Conservation (phyloP, 176 grass and related monocot species). For the Phoenix roebelenii region DNA sequence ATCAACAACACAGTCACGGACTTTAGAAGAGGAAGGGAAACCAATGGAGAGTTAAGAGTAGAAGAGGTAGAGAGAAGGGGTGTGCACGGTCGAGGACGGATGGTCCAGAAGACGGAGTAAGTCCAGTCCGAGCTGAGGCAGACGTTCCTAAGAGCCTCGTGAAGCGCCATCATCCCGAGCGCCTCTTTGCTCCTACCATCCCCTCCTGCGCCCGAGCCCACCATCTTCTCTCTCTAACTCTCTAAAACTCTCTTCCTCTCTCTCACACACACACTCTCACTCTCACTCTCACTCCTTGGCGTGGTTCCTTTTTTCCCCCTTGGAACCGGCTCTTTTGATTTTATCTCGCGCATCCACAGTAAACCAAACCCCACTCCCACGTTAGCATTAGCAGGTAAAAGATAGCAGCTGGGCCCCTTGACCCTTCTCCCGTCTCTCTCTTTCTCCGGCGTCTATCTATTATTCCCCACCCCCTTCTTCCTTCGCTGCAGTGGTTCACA, state of each 20-base stretch:
- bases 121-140: constrained; percentile 97
- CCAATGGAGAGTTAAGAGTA: neutral
- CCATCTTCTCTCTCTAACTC: constrained; percentile 34
- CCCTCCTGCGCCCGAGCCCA: constrained; percentile 38
- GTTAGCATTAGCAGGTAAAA: neutral
- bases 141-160: constrained; percentile 88
- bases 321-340: no score
- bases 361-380: neutral
- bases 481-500: constrained; percentile 8
- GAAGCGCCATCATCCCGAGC: constrained; percentile 93
- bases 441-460: constrained; percentile 6
- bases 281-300: neutral
- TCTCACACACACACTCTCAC: constrained; percentile 15
- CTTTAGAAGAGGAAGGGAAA: neutral
- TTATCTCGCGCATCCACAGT: no score
- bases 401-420: neutral
- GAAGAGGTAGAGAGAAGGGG: neutral
- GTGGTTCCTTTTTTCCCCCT: neutral
- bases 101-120: constrained; percentile 99
- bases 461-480: neutral
- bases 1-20: neutral
- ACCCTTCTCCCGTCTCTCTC: neutral
- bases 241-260: neutral
- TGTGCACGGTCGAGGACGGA: constrained; percentile 84
- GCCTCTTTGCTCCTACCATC: constrained; percentile 78